Evolutionary conservation across 345 rosid genomes (phyloP).

Genomic region (Gossypioides kirkii): DNA sequence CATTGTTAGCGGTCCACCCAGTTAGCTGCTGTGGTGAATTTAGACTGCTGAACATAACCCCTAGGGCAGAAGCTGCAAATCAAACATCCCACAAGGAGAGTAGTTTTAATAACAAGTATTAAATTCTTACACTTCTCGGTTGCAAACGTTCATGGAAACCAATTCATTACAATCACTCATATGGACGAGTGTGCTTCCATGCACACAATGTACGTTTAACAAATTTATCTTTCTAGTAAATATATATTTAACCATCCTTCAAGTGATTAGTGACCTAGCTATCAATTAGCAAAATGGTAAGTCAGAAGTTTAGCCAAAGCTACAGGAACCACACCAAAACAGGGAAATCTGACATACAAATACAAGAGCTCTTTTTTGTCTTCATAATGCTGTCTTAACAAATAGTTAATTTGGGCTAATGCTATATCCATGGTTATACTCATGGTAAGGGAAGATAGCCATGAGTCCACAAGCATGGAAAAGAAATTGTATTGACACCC

Average conservation of each 20-base stretch:
- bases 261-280: background rate
- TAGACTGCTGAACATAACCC: slow-evolving; percentile 49
- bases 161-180: background rate
- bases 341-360: background rate
- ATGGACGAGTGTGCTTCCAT: background rate
- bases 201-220: background rate
- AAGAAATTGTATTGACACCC: background rate
- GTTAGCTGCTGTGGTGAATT: slow-evolving; percentile 56
- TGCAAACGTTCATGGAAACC: background rate
- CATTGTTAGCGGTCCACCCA: slow-evolving; percentile 60
- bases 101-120: background rate
- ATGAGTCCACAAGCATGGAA: background rate
- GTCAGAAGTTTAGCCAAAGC: background rate
- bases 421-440: background rate
- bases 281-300: background rate
- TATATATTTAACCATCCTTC: background rate
- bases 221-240: background rate
- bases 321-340: background rate
- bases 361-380: background rate
- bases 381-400: background rate
- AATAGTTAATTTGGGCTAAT: background rate
- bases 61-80: slow-evolving; percentile 70
- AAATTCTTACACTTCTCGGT: background rate
- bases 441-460: background rate
- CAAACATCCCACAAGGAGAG: slow-evolving; percentile 12